These are phyloP conservation scores for Xylariaceae sp. DNA, from an alignment of 2,329 filamentous ascomycete species.

Conservation along the genomic window DNA sequence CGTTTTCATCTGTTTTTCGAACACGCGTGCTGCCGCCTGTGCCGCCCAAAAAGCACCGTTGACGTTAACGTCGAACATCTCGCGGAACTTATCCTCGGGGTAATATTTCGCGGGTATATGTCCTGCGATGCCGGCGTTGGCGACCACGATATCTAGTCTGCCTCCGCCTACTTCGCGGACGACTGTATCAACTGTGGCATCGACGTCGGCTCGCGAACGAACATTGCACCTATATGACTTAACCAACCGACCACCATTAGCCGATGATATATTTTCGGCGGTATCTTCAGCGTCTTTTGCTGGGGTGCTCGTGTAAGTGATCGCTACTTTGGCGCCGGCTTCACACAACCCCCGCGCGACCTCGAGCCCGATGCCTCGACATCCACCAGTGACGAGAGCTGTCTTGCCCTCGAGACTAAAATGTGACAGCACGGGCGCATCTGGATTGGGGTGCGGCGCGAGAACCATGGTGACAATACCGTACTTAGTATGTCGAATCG, in stretches of 20 bases:
- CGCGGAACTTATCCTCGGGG: slow-evolving; percentile 41
- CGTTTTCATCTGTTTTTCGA: slow-evolving; percentile 39
- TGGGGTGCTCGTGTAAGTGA: slow-evolving; percentile 38
- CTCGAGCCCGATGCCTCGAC: slow-evolving; percentile 37
- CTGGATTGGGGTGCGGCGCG: slow-evolving; percentile 35
- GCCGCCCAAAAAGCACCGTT: slow-evolving; percentile 48
- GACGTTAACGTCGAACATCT: slow-evolving; percentile 45
- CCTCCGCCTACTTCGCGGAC: slow-evolving; percentile 43
- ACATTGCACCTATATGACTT: slow-evolving; percentile 45
- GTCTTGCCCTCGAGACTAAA: slow-evolving; percentile 36
- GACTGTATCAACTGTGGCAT: slow-evolving; percentile 37
- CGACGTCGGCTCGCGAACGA: slow-evolving; percentile 33
- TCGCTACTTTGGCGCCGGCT: slow-evolving; percentile 35
- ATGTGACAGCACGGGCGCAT: slow-evolving; percentile 36
- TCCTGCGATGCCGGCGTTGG: slow-evolving; percentile 45
- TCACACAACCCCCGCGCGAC: slow-evolving; percentile 36
- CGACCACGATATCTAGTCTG: slow-evolving; percentile 44
- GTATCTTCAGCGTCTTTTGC: slow-evolving; percentile 30
- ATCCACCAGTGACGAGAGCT: slow-evolving; percentile 36
- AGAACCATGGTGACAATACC: slow-evolving; percentile 35
- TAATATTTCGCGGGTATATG: slow-evolving; percentile 44
- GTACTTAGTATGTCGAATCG: too few species aligned
- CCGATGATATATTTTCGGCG: slow-evolving; percentile 28
- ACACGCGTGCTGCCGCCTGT: slow-evolving; percentile 44
- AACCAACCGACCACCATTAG: slow-evolving; percentile 26